Evolutionary conservation across 192 early-diverging fungal species (phyloP), one percentile per base, ranked within the genome.

Genomic region (Geosiphon pyriformis): DNA sequence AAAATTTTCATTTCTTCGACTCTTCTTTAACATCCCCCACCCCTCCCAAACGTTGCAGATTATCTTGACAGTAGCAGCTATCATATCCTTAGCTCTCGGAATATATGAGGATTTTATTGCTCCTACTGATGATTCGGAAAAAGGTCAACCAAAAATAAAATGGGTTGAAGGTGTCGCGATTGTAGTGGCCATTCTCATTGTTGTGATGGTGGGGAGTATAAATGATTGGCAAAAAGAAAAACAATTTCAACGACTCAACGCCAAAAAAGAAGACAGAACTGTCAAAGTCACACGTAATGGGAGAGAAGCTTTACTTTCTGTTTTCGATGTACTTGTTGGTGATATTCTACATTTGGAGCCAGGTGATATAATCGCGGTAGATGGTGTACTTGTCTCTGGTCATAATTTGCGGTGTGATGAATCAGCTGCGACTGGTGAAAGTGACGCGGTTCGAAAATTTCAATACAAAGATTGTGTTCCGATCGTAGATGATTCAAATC

Each of bases 351-450:
- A 86, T 46, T 69, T 99, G 4, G 89, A 94, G 72, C 90, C 92
- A 2, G 97, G 97, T 42, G 97, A 97, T 72, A 88, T 99, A 26
- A 78, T 96, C 49, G 84, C 93, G 35, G 93, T 88, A 3, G 97
- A 99, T 70, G 97, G 90, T 27, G 76, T 98, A 27, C 85, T 94
- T 23, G 61, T 99, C 27, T 76, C 81, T 15, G 86, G 87, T 4
- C 90, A 90, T 63, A 92, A 93, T 70, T 73, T 98, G 31, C 77
- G 81, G 29, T 89, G 87, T 61, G 97, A 99, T 70, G 97, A 99
- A 76, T 92, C 89, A 17, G 85, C 94, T 4, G 85, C 92, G 33
- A 96, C 95, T 4, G 97, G 97, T 60, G 97, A 99, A 76, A 87
- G 92, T n/a, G 85, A 94, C 68, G 85, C 94, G 2, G 87, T 98